phyloP scores from a whole-genome alignment of 148 eudicot genomes.

The Nepenthes mirabilis region DNA sequence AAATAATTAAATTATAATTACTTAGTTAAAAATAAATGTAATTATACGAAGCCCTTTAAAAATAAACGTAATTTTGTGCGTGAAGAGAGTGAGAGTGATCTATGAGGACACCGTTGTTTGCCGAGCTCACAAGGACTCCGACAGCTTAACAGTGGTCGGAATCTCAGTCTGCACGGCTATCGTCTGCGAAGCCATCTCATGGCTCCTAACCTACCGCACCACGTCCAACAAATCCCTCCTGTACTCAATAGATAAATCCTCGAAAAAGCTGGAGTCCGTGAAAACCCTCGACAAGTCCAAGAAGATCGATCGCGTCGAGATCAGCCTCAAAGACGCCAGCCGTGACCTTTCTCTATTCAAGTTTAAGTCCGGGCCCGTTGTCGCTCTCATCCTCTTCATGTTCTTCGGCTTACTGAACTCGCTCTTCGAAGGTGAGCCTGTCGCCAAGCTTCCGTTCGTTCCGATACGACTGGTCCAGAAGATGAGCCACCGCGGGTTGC shows the following conservation, averaged over 20 bases:
- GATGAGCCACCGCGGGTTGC: slow-evolving; percentile 80
- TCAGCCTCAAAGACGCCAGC: slow-evolving; percentile 68
- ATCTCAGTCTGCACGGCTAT: slow-evolving; percentile 70
- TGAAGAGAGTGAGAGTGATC: slow-evolving; percentile 4
- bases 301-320: slow-evolving; percentile 86
- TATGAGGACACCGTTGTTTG: slow-evolving; percentile 18
- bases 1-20: too few species aligned
- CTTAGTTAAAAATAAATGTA: too few species aligned
- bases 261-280: slow-evolving; percentile 65
- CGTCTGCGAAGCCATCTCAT: slow-evolving; percentile 85
- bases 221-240: slow-evolving; percentile 85
- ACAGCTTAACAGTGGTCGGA: slow-evolving; percentile 51
- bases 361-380: slow-evolving; percentile 90
- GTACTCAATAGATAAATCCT: slow-evolving; percentile 82
- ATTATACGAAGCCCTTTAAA: too few species aligned
- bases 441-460: slow-evolving; percentile 81
- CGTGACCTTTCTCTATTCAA: slow-evolving; percentile 89
- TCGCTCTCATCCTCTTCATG: slow-evolving; percentile 71
- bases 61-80: not conserved
- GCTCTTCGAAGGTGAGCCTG: slow-evolving; percentile 70
- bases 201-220: slow-evolving; percentile 87
- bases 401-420: slow-evolving; percentile 73
- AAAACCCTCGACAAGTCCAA: slow-evolving; percentile 36
- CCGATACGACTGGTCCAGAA: slow-evolving; percentile 77
- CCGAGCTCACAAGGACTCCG: slow-evolving; percentile 43